Conservation (phyloP, 2,329 filamentous ascomycete species). For the Pseudogymnoascus destructans region DNA sequence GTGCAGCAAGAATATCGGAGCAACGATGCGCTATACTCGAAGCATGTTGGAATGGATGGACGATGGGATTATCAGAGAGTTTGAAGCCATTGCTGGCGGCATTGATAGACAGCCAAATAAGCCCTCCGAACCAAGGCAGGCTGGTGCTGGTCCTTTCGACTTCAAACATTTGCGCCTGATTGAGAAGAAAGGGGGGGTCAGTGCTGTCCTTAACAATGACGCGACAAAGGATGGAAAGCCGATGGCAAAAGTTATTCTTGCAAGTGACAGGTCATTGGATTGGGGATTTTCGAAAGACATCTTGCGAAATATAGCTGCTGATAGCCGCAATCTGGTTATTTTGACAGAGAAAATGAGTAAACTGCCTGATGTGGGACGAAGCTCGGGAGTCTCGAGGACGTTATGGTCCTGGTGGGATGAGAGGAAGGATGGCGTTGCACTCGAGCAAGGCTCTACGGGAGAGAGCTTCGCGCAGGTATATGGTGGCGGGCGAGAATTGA, state of each 20-base stretch:
- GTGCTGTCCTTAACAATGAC: constrained; percentile 46
- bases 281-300: constrained; percentile 90
- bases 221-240: constrained; percentile 30
- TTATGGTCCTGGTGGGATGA: constrained; percentile 74
- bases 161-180: constrained; percentile 75
- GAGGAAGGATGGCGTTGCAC: constrained; percentile 46
- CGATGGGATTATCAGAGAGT: constrained; percentile 82
- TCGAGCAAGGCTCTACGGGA: constrained; percentile 39
- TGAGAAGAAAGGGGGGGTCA: constrained; percentile 68
- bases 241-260: constrained; percentile 65
- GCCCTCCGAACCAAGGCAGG: constrained; percentile 34
- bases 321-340: constrained; percentile 71
- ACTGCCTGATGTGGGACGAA: constrained; percentile 22
- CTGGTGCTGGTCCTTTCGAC: constrained; percentile 62
- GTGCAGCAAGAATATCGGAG: constrained; percentile 73
- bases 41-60: constrained; percentile 99
- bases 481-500: constrained; percentile 47
- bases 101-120: constrained; percentile 33
- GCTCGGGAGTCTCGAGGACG: constrained; percentile 46
- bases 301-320: constrained; percentile 58
- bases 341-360: constrained; percentile 60
- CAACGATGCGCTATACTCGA: constrained; percentile 78
- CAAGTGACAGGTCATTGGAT: constrained; percentile 78
- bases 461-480: constrained; percentile 55
- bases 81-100: constrained; percentile 50